Percentiles rank a stretch among this genome's conserved stretches.
These are phyloP conservation scores for Aspergillus sp. DNA, from an alignment of 2,329 filamentous ascomycete species.

Conservation along the genomic window DNA sequence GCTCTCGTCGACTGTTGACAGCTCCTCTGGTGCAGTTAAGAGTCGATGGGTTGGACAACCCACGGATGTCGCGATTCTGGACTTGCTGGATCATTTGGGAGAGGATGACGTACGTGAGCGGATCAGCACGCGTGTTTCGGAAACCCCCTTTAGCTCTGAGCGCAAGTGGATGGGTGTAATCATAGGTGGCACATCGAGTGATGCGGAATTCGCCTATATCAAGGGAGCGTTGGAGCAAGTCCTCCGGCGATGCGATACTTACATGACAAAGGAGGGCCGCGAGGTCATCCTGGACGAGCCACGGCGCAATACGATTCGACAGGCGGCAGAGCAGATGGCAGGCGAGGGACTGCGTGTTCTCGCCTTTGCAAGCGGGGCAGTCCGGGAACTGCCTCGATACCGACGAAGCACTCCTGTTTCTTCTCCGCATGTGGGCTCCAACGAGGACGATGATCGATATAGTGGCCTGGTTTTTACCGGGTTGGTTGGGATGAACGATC, in stretches of 20 bases:
- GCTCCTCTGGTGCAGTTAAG: conserved; percentile 55
- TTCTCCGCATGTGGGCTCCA: conserved; percentile 26
- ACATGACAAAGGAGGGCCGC: conserved; percentile 75
- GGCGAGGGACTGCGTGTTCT: conserved; percentile 82
- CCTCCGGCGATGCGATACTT: conserved; percentile 80
- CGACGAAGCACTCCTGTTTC: conserved; percentile 38
- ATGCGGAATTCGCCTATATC: conserved; percentile 80
- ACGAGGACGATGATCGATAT: conserved; percentile 67
- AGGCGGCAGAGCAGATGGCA: conserved; percentile 81
- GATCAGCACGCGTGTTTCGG: conserved; percentile 71
- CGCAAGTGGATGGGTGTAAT: conserved; percentile 99
- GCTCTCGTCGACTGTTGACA: conserved; percentile 72
- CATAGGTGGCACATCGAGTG: conserved; percentile 53
- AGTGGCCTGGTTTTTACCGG: conserved; percentile 82
- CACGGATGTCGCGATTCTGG: conserved; percentile 94
- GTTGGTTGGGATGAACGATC: conserved; percentile 94
- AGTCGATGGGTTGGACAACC: conserved; percentile 96
- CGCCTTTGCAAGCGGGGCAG: conserved; percentile 81
- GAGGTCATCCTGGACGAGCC: conserved; percentile 78
- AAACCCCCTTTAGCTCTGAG: conserved; percentile 94
- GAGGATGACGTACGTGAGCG: conserved; percentile 87
- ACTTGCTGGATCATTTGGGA: conserved; percentile 81
- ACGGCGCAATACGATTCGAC: conserved; percentile 64
- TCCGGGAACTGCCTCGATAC: conserved; percentile 42
- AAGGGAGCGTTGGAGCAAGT: conserved; percentile 91